phyloP scores from a whole-genome alignment of 2,329 filamentous ascomycete genomes.

The Trichoderma sp. region DNA sequence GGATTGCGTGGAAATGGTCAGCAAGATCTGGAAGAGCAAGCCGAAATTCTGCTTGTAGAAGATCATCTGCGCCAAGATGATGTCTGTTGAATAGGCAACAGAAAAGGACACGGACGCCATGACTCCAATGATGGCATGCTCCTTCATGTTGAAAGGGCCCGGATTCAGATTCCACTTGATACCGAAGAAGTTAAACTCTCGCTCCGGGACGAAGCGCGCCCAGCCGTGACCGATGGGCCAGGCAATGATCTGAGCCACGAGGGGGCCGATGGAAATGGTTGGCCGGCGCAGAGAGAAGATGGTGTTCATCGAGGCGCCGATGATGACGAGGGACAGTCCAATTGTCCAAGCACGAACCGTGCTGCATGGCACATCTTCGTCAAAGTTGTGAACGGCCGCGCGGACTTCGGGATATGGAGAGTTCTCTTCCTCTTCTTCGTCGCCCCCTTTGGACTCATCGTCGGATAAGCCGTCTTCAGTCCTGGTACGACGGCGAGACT shows the following conservation, averaged over 20 bases:
- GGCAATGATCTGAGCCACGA: constrained; percentile 65
- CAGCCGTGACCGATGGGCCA: constrained; percentile 65
- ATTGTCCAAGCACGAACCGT: constrained; percentile 68
- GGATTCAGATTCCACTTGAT: constrained; percentile 62
- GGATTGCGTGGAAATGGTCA: constrained; percentile 69
- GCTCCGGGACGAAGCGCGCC: constrained; percentile 57
- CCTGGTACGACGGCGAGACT: constrained; percentile 34
- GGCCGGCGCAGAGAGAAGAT: constrained; percentile 65
- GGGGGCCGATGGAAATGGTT: constrained; percentile 61
- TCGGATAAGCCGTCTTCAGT: constrained; percentile 36
- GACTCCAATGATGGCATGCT: constrained; percentile 68
- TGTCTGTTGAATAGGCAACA: constrained; percentile 72
- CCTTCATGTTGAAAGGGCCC: constrained; percentile 70
- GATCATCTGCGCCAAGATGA: constrained; percentile 69
- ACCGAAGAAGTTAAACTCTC: constrained; percentile 56
- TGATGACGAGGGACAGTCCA: constrained; percentile 57
- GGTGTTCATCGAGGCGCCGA: constrained; percentile 64
- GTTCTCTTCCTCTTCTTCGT: constrained; percentile 57
- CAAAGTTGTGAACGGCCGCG: constrained; percentile 65
- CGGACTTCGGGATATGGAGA: constrained; percentile 69
- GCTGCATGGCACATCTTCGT: constrained; percentile 67
- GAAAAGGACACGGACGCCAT: constrained; percentile 73
- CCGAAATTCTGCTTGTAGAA: constrained; percentile 74
- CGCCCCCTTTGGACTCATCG: constrained; percentile 34
- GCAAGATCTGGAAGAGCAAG: constrained; percentile 65